phyloP scores from a whole-genome alignment of 1,284 basidiomycete species.

The Tilletia caries region DNA sequence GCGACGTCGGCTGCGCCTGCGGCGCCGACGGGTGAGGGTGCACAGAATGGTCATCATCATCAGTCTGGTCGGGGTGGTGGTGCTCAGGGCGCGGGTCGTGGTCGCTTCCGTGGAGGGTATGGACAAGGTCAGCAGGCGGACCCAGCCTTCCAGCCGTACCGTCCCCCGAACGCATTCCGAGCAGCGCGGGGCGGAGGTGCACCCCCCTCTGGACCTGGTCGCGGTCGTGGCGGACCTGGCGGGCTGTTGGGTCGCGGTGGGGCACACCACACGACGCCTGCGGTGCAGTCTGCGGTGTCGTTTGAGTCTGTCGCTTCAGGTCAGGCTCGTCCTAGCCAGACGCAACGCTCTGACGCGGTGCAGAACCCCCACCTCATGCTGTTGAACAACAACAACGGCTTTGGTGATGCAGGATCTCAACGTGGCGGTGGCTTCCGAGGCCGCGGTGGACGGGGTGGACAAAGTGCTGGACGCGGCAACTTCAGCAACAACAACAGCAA shows the following conservation, averaged over 20 bases:
- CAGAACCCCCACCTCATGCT: conserved; percentile 1
- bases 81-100: not conserved
- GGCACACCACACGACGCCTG: not conserved
- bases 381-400: not conserved
- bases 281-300: not conserved
- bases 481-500: no score
- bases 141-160: not conserved
- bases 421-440: no score
- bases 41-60: not conserved
- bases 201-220: not conserved
- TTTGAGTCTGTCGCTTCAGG: conserved; percentile 1
- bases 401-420: no score
- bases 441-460: no score
- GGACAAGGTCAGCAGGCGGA: not conserved
- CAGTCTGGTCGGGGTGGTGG: not conserved
- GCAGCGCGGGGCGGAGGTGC: not conserved
- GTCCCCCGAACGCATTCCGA: conserved; percentile 5
- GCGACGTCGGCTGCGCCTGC: not conserved
- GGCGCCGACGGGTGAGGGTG: not conserved
- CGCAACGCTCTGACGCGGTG: not conserved
- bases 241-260: conserved; percentile 2
- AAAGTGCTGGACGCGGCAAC: no score
- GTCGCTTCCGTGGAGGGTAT: not conserved
- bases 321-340: not conserved
- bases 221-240: not conserved